Evolutionary conservation across 805 yeast genomes (phyloP).

Genomic region (Komagataella pseudopastoris): DNA sequence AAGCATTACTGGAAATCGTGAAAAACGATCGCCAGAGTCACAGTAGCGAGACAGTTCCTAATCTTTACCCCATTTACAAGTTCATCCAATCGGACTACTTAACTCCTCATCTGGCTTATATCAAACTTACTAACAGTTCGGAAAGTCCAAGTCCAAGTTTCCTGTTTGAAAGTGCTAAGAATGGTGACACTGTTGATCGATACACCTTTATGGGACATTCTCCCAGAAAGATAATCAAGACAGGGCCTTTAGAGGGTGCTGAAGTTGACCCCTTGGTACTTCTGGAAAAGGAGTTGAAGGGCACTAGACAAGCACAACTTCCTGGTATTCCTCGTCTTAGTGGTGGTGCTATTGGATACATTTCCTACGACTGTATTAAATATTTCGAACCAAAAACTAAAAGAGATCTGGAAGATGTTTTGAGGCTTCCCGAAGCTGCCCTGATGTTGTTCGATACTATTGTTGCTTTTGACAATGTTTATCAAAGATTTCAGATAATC

Average conservation of each 20-base stretch:
- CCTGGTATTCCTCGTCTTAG: slow-evolving; percentile 76
- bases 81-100: slow-evolving; percentile 63
- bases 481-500: slow-evolving; percentile 82
- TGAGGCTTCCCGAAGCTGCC: slow-evolving; percentile 82
- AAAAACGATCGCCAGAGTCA: slow-evolving; percentile 18
- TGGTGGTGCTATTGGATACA: slow-evolving; percentile 96
- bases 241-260: slow-evolving; percentile 55
- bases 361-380: slow-evolving; percentile 92
- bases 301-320: slow-evolving; percentile 54
- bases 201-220: slow-evolving; percentile 83
- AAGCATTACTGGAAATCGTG: slow-evolving; percentile 26
- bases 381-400: slow-evolving; percentile 91
- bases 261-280: slow-evolving; percentile 71
- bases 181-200: slow-evolving; percentile 81
- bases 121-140: slow-evolving; percentile 55
- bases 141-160: slow-evolving; percentile 51
- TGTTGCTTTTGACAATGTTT: slow-evolving; percentile 89
- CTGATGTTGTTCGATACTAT: slow-evolving; percentile 85
- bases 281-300: slow-evolving; percentile 60
- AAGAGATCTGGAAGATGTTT: slow-evolving; percentile 60
- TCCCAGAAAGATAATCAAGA: slow-evolving; percentile 71
- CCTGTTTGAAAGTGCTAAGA: slow-evolving; percentile 76
- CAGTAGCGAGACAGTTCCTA: slow-evolving; percentile 25
- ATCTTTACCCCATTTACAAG: slow-evolving; percentile 72
- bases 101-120: slow-evolving; percentile 84